A percentile compares a stretch with the other conserved stretches of the same genome.
phyloP scores from a whole-genome alignment of 805 yeast genomes.

The Maudiozyma bulderi region DNA sequence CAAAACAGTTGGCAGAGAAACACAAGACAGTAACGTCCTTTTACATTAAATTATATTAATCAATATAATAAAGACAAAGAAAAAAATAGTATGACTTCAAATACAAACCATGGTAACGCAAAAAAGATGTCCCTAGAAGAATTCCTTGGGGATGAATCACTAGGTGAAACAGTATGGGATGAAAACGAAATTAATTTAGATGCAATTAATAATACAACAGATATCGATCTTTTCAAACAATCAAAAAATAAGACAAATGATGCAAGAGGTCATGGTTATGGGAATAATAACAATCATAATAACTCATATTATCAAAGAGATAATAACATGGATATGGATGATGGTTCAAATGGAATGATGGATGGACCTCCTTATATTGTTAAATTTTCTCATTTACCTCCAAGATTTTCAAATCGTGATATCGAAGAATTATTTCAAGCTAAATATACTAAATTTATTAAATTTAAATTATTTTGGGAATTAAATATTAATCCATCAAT shows the following conservation, averaged over 20 bases:
- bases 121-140: slow-evolving; percentile 40
- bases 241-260: not conserved
- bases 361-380: slow-evolving; percentile 53
- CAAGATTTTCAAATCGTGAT: slow-evolving; percentile 38
- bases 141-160: slow-evolving; percentile 35
- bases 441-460: slow-evolving; percentile 47
- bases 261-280: not conserved
- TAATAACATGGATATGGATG: not conserved
- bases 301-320: not conserved
- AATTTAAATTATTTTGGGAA: slow-evolving; percentile 55
- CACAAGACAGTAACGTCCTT: too few relatives aligned
- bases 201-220: slow-evolving; percentile 26
- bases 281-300: not conserved
- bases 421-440: slow-evolving; percentile 54
- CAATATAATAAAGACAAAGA: not conserved
- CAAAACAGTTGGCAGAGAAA: too few relatives aligned
- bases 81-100: slow-evolving; percentile 4
- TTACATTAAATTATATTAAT: too few relatives aligned
- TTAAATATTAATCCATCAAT: slow-evolving; percentile 54
- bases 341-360: slow-evolving; percentile 1
- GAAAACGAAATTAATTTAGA: slow-evolving; percentile 29
- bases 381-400: slow-evolving; percentile 52
- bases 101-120: slow-evolving; percentile 17
- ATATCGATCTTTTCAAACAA: slow-evolving; percentile 21
- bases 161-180: slow-evolving; percentile 30